phyloP scores from a whole-genome alignment of 345 rosid genomes.

The Brassica cretica region DNA sequence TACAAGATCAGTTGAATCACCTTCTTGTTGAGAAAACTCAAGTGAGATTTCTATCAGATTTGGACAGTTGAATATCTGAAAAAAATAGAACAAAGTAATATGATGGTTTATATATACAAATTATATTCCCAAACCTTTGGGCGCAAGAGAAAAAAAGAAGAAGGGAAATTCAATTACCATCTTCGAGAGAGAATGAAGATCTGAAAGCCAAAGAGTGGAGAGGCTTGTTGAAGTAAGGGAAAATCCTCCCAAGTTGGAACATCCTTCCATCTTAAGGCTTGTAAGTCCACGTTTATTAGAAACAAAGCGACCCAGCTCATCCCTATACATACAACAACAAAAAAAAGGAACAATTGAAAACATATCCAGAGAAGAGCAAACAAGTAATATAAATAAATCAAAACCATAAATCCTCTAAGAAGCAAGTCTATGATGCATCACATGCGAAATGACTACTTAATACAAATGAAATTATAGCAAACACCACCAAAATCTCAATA shows the following conservation, averaged over 20 bases:
- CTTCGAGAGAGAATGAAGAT: conserved; percentile 71
- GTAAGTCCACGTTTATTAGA: conserved; percentile 81
- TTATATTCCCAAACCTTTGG: not conserved
- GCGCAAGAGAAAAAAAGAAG: not conserved
- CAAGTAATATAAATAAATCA: not conserved
- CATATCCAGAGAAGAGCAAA: conserved; percentile 3
- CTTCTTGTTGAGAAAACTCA: conserved; percentile 78
- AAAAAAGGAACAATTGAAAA: conserved; percentile 21
- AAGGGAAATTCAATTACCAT: conserved; percentile 51
- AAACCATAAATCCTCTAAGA: not conserved
- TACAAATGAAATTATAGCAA: not conserved
- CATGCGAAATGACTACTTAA: not conserved
- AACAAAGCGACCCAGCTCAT: conserved; percentile 93
- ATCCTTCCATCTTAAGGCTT: conserved; percentile 92
- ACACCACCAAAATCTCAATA: not conserved
- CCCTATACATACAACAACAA: conserved; percentile 47
- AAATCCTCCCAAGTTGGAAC: conserved; percentile 83
- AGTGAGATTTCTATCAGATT: conserved; percentile 77
- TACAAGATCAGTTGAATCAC: conserved; percentile 71
- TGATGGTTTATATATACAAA: not conserved
- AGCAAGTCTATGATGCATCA: not conserved
- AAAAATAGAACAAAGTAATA: not conserved
- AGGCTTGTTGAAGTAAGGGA: conserved; percentile 79
- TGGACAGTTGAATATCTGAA: conserved; percentile 81
- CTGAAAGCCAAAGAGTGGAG: conserved; percentile 84